Evolutionary conservation across 1,139 yeast genomes (phyloP), one percentile per base, ranked within the genome.

Genomic region (Yamadazyma oceani): DNA sequence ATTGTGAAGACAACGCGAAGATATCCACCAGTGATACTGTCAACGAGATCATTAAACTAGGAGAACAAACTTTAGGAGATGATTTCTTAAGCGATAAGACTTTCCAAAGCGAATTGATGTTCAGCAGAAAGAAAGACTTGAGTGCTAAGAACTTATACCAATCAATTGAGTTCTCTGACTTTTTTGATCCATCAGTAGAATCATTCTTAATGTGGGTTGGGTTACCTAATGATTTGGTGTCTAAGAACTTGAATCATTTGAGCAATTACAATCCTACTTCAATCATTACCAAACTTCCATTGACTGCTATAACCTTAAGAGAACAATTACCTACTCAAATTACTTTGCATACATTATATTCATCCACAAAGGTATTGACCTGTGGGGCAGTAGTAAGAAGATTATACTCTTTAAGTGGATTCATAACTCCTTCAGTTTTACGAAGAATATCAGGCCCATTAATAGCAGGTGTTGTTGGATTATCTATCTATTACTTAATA

Each of bases 41-140:
- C 19, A 73, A 73, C 6, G 72, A 76, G 31, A 82, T 92, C 42
- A 79, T 79, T 40, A 53, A 60, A n/a, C 51, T 82, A 26, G 97
- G 96, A 1, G 74, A 75, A 42, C 67, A 58, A 2, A 64, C 71
- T 5, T 57, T 83, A 45, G 81, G 82, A 4, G 79, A 78, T 26
- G 85, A 80, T 26, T 77, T 74, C 42, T 66, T 80, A 63, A 73
- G 65, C 34, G 82, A 80, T 43, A 83, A 84, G 45, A 75, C 75
- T 9, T 90, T 92, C 64, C 79, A 85, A 41, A 77, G 86, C 12
- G 84, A 80, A 17, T 73, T 85, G 35, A 92, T 92, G 98, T 92
- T 89, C 51, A 77, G 88, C 3, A 79, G 90, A 49, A 73, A 74
- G 40, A 76, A 75, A 32, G 96, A 92, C 51, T 60, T 75, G 5